Evolutionary conservation across 176 grass and related monocot species (phyloP), one percentile per base, ranked within the genome.

Genomic region (Puya raimondii): DNA sequence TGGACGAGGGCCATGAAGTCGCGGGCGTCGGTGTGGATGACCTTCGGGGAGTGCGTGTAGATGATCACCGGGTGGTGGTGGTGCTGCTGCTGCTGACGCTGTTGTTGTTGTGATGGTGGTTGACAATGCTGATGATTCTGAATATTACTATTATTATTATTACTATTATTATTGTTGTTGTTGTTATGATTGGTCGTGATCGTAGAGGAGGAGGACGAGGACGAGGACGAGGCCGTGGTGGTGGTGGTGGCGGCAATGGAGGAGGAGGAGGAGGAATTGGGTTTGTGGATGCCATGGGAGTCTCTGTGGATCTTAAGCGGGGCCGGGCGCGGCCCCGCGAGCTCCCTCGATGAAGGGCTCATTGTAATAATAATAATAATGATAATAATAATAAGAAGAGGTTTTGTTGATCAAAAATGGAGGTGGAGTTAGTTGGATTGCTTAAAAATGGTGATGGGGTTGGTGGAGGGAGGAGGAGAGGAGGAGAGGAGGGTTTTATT

Each of bases 1-100:
- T 91, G 88, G 47, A 91, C 84, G 78, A 91, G 80, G 74, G 84
- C 74, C 84, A 87, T 84, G 84, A 91, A 87, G 64, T 91, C 81
- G 20, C 57, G 63, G 2, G 88, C 76, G 25, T 58, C 74, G 26
- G 88, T 84, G 71, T 73, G 84, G 71, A 91, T 91, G 75, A 91
- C 67, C 81, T 84, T 86, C 58, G 88, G 88, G 47, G 84, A 87
- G 64, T 84, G 78, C 21, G 88, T 87, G 81, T 91, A 87, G 25
- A 87, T 91, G 56, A 91, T 87, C 13, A 91, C 78, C 1, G 88
- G 88, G 12, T 70, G 67, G 50, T 69, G 66, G 14, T 65, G 51
- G 14, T 4, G 58, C 2, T 53, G 72, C 2, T 70, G 63, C 12
- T 49, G 63, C 14, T 33, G 64, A 10, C 3, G 42, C 3, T 57